Conservation (phyloP, 2,329 filamentous ascomycete genomes). For the Sordariomycetes sp. region DNA sequence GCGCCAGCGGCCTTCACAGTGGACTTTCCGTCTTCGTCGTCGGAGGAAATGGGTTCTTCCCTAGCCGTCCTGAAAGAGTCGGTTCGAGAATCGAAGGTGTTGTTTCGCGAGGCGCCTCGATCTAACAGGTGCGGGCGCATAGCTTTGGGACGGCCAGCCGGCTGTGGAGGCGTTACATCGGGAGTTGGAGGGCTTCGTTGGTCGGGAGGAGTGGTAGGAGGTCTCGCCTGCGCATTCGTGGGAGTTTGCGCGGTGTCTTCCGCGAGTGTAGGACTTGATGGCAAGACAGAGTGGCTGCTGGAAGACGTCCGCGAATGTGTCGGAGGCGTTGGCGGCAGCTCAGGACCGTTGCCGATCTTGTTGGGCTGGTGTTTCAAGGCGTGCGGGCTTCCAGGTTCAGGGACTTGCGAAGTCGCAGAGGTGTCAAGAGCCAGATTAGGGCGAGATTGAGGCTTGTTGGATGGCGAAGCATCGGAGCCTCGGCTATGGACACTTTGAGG, state of each 20-base stretch:
- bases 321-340: slow-evolving; percentile 54
- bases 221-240: slow-evolving; percentile 25
- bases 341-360: slow-evolving; percentile 33
- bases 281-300: slow-evolving; percentile 33
- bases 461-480: slow-evolving; percentile 12
- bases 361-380: slow-evolving; percentile 31
- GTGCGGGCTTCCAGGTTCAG: slow-evolving; percentile 26
- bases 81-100: slow-evolving; percentile 50
- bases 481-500: slow-evolving; percentile 16
- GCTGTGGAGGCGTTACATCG: slow-evolving; percentile 63
- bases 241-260: slow-evolving; percentile 27
- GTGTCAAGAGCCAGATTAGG: slow-evolving; percentile 18
- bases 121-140: slow-evolving; percentile 38
- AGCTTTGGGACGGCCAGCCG: slow-evolving; percentile 29
- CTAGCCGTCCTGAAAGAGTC: slow-evolving; percentile 66
- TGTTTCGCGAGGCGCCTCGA: slow-evolving; percentile 41
- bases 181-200: slow-evolving; percentile 65
- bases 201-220: slow-evolving; percentile 52
- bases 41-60: slow-evolving; percentile 55
- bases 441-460: slow-evolving; percentile 9
- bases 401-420: slow-evolving; percentile 13
- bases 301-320: slow-evolving; percentile 51
- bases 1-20: slow-evolving; percentile 28
- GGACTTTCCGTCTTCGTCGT: slow-evolving; percentile 41
- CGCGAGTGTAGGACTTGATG: slow-evolving; percentile 29